Evolutionary conservation across 2,329 filamentous ascomycete genomes (phyloP), one percentile per base, ranked within the genome.

Genomic region (Colletotrichum lupini): DNA sequence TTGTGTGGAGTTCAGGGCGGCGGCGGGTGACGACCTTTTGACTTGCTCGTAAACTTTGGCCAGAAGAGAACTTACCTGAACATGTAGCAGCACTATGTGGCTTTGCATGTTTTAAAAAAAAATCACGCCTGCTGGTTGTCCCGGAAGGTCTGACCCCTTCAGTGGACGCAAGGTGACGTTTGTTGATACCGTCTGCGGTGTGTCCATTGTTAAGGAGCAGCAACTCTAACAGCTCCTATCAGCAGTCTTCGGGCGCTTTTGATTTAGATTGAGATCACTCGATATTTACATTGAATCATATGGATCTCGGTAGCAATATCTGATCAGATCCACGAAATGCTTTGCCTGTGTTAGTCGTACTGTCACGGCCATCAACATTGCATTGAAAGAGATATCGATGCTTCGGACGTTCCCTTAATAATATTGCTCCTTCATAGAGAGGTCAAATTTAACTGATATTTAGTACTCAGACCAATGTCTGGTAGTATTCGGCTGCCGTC

Each of bases 371-470:
- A n/a, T 49, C 8, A 9, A 49, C 16, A n/a, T 49, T 49, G 19
- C 16, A 19, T 19, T n/a, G 42, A 5, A 49, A n/a, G 42, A 49
- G 19, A n/a, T 1, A 49, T 49, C 16, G 30, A 32, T 32, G 30
- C 42, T 49, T 49, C 19, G 0, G 3, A 9, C 42, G 3, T 19
- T 49, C 19, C 16, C 16, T 8, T 4, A 1, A n/a, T n/a, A 7
- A 6, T 5, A 49, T 3, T 7, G 3, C 0, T 9, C 19, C 4
- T 49, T 49, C 6, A 49, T 5, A 11, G 3, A 9, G 1, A 49
- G 42, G 19, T 49, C 19, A 0, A 11, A 3, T 19, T 9, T 0
- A 4, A 49, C 37, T 2, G 2, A n/a, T 0, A 1, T 2, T 5
- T n/a, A 5, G 19, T 3, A 49, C 1, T n/a, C 19, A 49, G 16